phyloP scores from a whole-genome alignment of 306 rosid species.

The Quercus engelmannii region DNA sequence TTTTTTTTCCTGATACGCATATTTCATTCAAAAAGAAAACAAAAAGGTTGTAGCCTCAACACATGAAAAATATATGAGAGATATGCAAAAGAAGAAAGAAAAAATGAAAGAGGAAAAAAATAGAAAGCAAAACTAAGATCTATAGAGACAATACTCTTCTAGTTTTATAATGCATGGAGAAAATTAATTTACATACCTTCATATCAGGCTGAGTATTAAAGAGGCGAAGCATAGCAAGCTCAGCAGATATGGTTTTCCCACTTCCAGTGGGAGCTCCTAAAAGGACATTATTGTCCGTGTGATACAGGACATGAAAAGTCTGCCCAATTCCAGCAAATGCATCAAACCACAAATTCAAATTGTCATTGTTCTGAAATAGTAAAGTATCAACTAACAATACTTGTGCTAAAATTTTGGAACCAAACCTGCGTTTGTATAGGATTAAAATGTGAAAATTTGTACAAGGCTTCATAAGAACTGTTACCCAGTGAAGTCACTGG shows the following conservation, averaged over 20 bases:
- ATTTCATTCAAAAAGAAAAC: background rate
- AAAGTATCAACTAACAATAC: slow-evolving; percentile 15
- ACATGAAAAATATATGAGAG: background rate
- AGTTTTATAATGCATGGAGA: background rate
- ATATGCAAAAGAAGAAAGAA: background rate
- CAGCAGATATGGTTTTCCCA: slow-evolving; percentile 99
- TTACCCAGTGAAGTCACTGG: slow-evolving; percentile 85
- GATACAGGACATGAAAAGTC: slow-evolving; percentile 90
- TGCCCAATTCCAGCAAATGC: slow-evolving; percentile 38
- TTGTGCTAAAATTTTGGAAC: slow-evolving; percentile 15
- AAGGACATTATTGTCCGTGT: slow-evolving; percentile 84
- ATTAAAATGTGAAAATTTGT: slow-evolving; percentile 89
- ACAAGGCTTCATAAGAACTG: slow-evolving; percentile 61
- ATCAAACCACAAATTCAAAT: slow-evolving; percentile 15
- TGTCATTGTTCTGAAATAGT: slow-evolving; percentile 10
- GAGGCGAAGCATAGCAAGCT: slow-evolving; percentile 95
- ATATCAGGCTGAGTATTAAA: slow-evolving; percentile 91
- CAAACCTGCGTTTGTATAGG: slow-evolving; percentile 98
- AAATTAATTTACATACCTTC: slow-evolving; percentile 53
- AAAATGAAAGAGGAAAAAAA: background rate
- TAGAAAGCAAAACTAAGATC: background rate
- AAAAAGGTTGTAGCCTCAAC: background rate
- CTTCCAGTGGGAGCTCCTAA: slow-evolving; percentile 99
- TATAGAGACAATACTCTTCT: background rate
- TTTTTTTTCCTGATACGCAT: background rate